Percentiles rank a stretch among this genome's conserved stretches.
These are phyloP conservation scores for Mallotus repandus DNA, from an alignment of 441 rosid genomes.

Conservation along the genomic window DNA sequence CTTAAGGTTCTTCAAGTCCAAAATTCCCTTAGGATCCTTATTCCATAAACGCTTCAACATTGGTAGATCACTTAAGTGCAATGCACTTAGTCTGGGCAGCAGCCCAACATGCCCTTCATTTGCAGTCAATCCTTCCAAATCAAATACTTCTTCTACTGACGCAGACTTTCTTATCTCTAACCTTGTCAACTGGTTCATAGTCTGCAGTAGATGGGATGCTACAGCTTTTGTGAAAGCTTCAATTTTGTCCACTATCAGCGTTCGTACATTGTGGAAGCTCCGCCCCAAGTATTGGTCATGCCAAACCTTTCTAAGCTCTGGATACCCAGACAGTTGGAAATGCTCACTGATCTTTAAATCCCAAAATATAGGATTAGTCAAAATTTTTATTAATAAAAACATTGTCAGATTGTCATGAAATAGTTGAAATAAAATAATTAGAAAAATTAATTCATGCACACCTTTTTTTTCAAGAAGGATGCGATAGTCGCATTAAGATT, in stretches of 20 bases:
- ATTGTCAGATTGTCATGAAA: neutral
- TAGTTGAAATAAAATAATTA: neutral
- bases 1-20: slow-evolving; percentile 6
- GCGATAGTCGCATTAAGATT: slow-evolving; percentile 15
- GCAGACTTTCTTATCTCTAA: slow-evolving; percentile 10
- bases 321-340: slow-evolving; percentile 13
- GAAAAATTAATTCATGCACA: neutral
- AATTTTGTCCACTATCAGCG: neutral
- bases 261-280: neutral
- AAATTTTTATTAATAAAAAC: neutral
- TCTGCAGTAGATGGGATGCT: slow-evolving; percentile 1
- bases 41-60: slow-evolving; percentile 9
- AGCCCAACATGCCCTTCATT: neutral
- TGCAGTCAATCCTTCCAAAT: neutral
- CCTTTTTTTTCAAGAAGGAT: neutral
- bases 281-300: neutral
- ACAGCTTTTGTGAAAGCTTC: neutral
- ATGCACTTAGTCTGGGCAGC: slow-evolving; percentile 4
- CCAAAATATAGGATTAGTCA: neutral
- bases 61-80: slow-evolving; percentile 10
- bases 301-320: slow-evolving; percentile 4
- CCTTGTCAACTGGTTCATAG: neutral
- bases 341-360: neutral
- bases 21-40: neutral
- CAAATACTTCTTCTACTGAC: slow-evolving; percentile 18